phyloP scores from a whole-genome alignment of 768 basidiomycete species.

The Termitomyces bulborhizus region DNA sequence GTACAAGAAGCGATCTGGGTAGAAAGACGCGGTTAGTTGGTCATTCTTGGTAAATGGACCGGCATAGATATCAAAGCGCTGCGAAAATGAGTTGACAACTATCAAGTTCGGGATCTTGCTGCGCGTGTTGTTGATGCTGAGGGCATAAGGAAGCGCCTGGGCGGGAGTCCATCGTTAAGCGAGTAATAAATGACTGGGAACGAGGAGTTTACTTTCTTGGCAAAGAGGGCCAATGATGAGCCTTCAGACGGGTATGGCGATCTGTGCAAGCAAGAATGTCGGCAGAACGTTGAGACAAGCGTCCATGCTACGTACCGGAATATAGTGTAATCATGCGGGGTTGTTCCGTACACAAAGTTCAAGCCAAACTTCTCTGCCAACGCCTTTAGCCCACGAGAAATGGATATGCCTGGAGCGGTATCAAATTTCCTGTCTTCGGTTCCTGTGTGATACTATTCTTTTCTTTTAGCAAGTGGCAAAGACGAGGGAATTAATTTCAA shows the following conservation, averaged over 20 bases:
- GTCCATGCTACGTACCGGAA: slow-evolving; percentile 35
- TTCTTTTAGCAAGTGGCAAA: not conserved
- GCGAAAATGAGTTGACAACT: slow-evolving; percentile 56
- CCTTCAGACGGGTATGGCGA: slow-evolving; percentile 55
- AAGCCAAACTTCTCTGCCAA: slow-evolving; percentile 60
- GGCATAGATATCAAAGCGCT: slow-evolving; percentile 60
- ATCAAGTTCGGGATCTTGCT: slow-evolving; percentile 55
- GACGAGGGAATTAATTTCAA: slow-evolving; percentile 1
- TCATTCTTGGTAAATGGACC: slow-evolving; percentile 79
- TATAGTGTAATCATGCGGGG: slow-evolving; percentile 73
- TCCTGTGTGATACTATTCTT: slow-evolving; percentile 58
- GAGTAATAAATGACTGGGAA: not conserved
- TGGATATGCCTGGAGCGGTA: slow-evolving; percentile 43
- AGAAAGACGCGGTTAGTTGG: slow-evolving; percentile 71
- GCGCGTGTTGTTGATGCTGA: slow-evolving; percentile 59
- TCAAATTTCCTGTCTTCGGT: slow-evolving; percentile 51
- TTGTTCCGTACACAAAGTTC: slow-evolving; percentile 55
- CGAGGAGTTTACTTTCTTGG: slow-evolving; percentile 31
- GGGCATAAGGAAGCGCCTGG: slow-evolving; percentile 48
- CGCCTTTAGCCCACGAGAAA: slow-evolving; percentile 48
- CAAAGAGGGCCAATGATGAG: slow-evolving; percentile 55
- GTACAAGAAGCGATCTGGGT: slow-evolving; percentile 56
- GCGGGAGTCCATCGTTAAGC: not conserved
- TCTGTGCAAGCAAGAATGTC: slow-evolving; percentile 24
- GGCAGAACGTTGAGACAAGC: not conserved